Conservation (phyloP, 441 rosid genomes). For the Mallotus japonicus region DNA sequence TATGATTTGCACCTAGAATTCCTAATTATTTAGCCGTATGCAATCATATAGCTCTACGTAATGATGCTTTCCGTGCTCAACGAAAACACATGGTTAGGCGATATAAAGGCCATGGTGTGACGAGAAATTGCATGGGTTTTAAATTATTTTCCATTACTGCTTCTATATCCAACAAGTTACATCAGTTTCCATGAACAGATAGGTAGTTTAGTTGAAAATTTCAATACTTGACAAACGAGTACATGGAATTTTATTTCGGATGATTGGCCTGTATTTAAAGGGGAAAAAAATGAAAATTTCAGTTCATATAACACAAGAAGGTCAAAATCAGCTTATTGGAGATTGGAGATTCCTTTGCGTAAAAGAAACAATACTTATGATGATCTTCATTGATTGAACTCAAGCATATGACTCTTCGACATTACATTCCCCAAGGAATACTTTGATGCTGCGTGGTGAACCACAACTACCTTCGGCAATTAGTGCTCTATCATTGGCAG, state of each 20-base stretch:
- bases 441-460: constrained; percentile 88
- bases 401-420: constrained; percentile 58
- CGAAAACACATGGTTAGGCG: neutral
- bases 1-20: too few relatives aligned
- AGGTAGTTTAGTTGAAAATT: neutral
- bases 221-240: neutral
- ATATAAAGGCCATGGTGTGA: neutral
- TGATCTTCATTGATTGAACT: constrained; percentile 13
- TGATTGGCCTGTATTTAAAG: neutral
- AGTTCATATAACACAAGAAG: constrained; percentile 17
- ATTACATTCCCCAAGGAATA: constrained; percentile 79
- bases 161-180: neutral
- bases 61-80: neutral
- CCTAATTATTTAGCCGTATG: too few relatives aligned
- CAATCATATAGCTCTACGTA: neutral
- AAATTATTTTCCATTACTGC: neutral
- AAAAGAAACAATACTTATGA: constrained; percentile 15
- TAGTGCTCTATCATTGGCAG: constrained; percentile 89
- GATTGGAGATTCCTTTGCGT: constrained; percentile 20
- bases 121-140: neutral
- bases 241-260: constrained; percentile 15
- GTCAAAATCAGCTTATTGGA: constrained; percentile 30
- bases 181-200: neutral
- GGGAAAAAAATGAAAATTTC: neutral
- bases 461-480: constrained; percentile 95